A percentile compares a stretch with the other conserved stretches of the same genome.
phyloP scores from a whole-genome alignment of 768 basidiomycete genomes.

The Rossbeevera mucosa region DNA sequence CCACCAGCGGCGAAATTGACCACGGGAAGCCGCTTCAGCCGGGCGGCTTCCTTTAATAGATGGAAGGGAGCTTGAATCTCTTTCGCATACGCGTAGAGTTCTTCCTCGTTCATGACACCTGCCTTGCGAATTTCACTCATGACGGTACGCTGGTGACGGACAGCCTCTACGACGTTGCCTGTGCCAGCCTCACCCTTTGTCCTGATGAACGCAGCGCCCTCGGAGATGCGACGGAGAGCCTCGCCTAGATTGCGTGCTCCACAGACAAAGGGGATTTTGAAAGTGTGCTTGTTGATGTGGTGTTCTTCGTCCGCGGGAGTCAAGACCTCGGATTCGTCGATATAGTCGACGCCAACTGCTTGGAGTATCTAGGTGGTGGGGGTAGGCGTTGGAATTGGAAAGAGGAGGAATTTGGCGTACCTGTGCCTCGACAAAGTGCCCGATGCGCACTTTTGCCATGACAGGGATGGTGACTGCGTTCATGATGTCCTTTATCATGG shows the following conservation, averaged over 20 bases:
- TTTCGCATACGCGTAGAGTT: constrained; percentile 90
- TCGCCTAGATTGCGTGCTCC: constrained; percentile 94
- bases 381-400: neutral
- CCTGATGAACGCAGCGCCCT: constrained; percentile 97
- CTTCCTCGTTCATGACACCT: constrained; percentile 88
- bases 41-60: constrained; percentile 92
- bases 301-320: constrained; percentile 95
- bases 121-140: constrained; percentile 81
- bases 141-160: constrained; percentile 84
- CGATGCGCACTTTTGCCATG: constrained; percentile 95
- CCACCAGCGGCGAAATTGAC: constrained; percentile 98
- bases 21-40: constrained; percentile 87
- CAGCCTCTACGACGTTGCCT: constrained; percentile 90
- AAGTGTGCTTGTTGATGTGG: constrained; percentile 95
- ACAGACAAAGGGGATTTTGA: constrained; percentile 95
- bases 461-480: constrained; percentile 95
- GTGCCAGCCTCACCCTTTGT: constrained; percentile 94
- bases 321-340: constrained; percentile 91
- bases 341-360: constrained; percentile 92
- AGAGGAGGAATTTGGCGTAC: constrained; percentile 33
- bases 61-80: constrained; percentile 93
- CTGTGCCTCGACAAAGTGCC: constrained; percentile 96
- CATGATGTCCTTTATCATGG: constrained; percentile 95
- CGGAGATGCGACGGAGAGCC: constrained; percentile 91
- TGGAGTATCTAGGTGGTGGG: constrained; percentile 69